These are phyloP conservation scores for Xylariales sp. DNA, from an alignment of 2,329 filamentous ascomycete species.

Conservation along the genomic window DNA sequence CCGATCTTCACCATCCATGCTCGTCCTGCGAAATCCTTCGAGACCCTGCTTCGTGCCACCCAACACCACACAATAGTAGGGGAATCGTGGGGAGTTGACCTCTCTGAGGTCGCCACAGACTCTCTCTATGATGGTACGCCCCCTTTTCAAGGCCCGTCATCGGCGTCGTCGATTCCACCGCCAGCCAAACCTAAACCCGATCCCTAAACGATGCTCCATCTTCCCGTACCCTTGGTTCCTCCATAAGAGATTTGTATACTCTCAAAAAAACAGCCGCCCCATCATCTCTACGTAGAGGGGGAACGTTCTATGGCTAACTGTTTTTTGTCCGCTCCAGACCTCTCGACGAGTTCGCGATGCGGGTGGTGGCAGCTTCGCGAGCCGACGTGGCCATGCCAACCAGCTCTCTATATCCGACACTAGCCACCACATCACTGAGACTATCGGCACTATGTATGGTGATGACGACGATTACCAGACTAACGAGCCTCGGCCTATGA, in stretches of 20 bases:
- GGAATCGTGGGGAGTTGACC: slow-evolving; percentile 42
- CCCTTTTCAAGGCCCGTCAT: slow-evolving; percentile 20
- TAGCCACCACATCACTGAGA: slow-evolving; percentile 92
- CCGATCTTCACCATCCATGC: slow-evolving; percentile 43
- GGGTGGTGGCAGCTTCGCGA: slow-evolving; percentile 66
- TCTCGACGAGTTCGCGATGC: slow-evolving; percentile 68
- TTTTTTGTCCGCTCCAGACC: slow-evolving; percentile 56
- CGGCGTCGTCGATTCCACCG: slow-evolving; percentile 14
- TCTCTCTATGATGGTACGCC: slow-evolving; percentile 50
- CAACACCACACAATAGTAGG: slow-evolving; percentile 43
- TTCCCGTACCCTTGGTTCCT: slow-evolving; percentile 20
- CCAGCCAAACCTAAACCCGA: slow-evolving; percentile 17
- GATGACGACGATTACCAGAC: slow-evolving; percentile 71
- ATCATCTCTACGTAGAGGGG: background rate
- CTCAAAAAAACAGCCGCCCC: slow-evolving; percentile 5
- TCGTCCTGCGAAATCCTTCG: slow-evolving; percentile 43
- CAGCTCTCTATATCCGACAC: slow-evolving; percentile 83
- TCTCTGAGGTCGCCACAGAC: slow-evolving; percentile 47
- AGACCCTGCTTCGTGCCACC: slow-evolving; percentile 46
- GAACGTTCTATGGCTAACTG: slow-evolving; percentile 35
- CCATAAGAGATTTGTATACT: slow-evolving; percentile 17
- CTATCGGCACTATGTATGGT: slow-evolving; percentile 91
- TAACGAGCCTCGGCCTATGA: slow-evolving; percentile 71
- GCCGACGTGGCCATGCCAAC: slow-evolving; percentile 67
- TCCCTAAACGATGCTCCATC: slow-evolving; percentile 17